These are phyloP conservation scores for Ceratocystis diversiconidia DNA, from an alignment of 2,329 filamentous ascomycete genomes.

Conservation along the genomic window DNA sequence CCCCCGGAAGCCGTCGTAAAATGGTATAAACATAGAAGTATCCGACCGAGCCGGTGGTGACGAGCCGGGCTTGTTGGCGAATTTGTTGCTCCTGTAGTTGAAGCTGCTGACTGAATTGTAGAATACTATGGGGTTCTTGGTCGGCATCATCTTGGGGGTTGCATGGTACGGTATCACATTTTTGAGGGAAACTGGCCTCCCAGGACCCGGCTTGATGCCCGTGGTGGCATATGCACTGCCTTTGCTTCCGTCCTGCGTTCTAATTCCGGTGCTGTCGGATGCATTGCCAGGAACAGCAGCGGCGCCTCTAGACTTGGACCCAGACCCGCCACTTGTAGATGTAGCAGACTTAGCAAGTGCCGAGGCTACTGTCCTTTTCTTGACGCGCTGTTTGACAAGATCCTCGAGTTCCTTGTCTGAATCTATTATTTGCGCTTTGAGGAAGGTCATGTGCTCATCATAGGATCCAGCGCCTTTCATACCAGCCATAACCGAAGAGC, in stretches of 20 bases:
- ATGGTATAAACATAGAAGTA: neutral
- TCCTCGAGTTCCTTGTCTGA: conserved; percentile 59
- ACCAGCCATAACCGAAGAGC: conserved; percentile 65
- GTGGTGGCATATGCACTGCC: neutral
- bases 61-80: neutral
- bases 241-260: conserved; percentile 18
- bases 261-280: conserved; percentile 27
- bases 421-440: conserved; percentile 71
- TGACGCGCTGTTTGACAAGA: conserved; percentile 44
- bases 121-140: neutral
- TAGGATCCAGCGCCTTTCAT: conserved; percentile 33
- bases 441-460: conserved; percentile 42
- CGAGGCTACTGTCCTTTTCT: neutral
- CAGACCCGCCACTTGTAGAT: neutral
- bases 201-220: conserved; percentile 4
- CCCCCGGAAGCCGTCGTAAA: neutral
- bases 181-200: conserved; percentile 21
- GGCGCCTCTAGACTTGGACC: no score
- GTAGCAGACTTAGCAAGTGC: neutral
- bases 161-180: conserved; percentile 28
- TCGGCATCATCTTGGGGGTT: conserved; percentile 24
- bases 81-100: neutral
- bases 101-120: neutral
- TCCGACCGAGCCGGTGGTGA: neutral
- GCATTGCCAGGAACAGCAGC: no score